Evolutionary conservation across 2,329 filamentous ascomycete genomes (phyloP), one percentile per base, ranked within the genome.

Genomic region (Trichoderma semiorbis): DNA sequence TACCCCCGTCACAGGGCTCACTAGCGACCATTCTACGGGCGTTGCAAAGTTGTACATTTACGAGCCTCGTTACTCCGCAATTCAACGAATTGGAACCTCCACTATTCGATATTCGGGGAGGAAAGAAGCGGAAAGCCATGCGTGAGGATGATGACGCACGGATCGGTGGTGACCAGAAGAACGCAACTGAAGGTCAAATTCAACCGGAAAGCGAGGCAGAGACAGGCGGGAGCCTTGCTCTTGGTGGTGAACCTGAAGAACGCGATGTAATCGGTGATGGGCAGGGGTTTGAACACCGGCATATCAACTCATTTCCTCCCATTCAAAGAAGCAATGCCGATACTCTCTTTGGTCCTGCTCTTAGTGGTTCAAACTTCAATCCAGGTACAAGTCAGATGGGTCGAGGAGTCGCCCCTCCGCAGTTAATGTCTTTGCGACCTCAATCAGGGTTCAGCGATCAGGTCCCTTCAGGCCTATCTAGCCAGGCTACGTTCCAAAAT

Each of bases 201-300:
- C 79, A 82, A 5, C 86, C 86, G 0, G 94, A 97, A 74, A 93
- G 93, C 71, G 91, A 92, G 71, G 89, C 90, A 1, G 94, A 96
- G 80, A 92, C 92, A 75, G 93, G 93, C 60, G 89, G 90, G 16
- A 98, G 95, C 79, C 85, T 96, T 72, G 95, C 97, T 72, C 86
- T 98, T 21, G 95, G 95, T 71, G 95, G 95, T 57, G 95, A 98
- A 79, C 95, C 95, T 0, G 95, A 98, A 79, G 94, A 97, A 75
- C 87, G 88, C 73, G 91, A 93, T 26, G 82, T 83, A 58, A 78
- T 81, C 21, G 84, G 85, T 21, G 87, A 89, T 64, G 81, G 81
- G 50, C 84, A 87, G 75, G 79, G 80, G 61, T 87, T 87, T 53
- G 86, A 87, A 57, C 87, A 89, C 72, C 87, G 90, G 73, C 88